Base-by-base conservation (phyloP, 805 yeast genomes). In the Dipodascus albidus region DNA sequence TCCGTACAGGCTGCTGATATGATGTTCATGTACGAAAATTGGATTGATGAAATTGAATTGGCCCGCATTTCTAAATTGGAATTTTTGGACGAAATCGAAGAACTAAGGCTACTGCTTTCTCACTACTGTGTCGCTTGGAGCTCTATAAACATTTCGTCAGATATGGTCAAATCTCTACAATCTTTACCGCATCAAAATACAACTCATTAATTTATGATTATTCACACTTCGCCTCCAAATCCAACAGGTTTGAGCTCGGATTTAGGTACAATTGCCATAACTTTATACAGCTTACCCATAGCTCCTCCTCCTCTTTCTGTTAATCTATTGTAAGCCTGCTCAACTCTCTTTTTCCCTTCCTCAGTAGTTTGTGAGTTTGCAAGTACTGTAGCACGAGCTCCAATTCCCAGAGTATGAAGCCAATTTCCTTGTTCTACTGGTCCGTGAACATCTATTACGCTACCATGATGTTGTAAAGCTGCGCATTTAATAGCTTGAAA, bases 231-330 rank as follows among this genome's bases (percentile, higher is more conserved):
- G 42, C 74, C 74, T 1, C 76, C 79, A 63, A 83, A 81, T 2
- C 87, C 87, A 23, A 78, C 76, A 1, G 85, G 82, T 11, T 60
- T 56, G 0, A 62, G 52, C 3, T 64, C 55, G 0, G 69, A 73
- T 49, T 67, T 60, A 2, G 85, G 86, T 53, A 80, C 66, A 23
- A 83, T 67, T 1, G 82, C 84, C 70, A 86, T 64, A 50, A 85
- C 83, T 64, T 87, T 87, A 66, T 87, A 87, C 2, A 82, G 70
- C 59, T 76, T 78, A 1, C 96, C 96, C 96, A 87, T 87, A 1
- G 78, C 75, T 44, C 75, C 72, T 4, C 76, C 77, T 21, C 79
- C 77, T 48, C 78, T 77, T 47, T 79, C 83, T 1, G 83, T 81
- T 48, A 87, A 70, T 55, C 96, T 73, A 27, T 73, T 65, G 63